A percentile compares a stretch with the other conserved stretches of the same genome.
These are phyloP conservation scores for Coleophoma cylindrospora DNA, from an alignment of 2,329 filamentous ascomycete species.

Conservation along the genomic window DNA sequence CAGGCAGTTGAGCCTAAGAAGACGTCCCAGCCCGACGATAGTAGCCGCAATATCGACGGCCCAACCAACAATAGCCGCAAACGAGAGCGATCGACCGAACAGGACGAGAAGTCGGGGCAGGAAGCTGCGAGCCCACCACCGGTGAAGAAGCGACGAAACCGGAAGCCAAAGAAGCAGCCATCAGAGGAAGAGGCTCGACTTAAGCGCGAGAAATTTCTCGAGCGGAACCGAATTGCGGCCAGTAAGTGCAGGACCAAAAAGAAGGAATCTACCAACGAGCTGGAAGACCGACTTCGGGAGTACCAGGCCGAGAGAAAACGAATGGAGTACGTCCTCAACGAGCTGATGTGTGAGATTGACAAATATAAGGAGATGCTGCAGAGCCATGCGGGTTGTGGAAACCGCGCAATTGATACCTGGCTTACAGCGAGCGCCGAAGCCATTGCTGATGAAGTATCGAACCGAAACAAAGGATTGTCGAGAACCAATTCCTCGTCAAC, in stretches of 20 bases:
- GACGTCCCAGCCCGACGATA: no score
- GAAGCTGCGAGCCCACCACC: background rate
- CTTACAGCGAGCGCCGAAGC: background rate
- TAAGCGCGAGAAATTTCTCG: constrained; percentile 41
- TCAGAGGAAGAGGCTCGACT: background rate
- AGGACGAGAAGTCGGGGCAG: background rate
- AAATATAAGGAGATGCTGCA: background rate
- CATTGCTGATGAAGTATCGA: background rate
- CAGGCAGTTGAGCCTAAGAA: no score
- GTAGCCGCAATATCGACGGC: no score
- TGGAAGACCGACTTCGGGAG: background rate
- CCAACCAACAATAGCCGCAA: no score
- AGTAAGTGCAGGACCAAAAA: constrained; percentile 70
- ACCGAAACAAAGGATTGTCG: no score
- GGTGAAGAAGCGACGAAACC: background rate
- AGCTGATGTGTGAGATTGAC: background rate
- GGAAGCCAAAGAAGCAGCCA: constrained; percentile 3
- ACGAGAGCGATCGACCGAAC: no score
- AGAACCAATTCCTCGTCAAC: no score
- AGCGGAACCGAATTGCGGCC: constrained; percentile 67
- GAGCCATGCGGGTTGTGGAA: background rate
- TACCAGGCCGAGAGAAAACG: background rate
- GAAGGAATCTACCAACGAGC: constrained; percentile 33
- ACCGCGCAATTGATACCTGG: background rate
- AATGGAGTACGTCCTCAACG: background rate